Evolutionary conservation across 1,284 basidiomycete species (phyloP).

Genomic region (Pseudozyma hubeiensis): DNA sequence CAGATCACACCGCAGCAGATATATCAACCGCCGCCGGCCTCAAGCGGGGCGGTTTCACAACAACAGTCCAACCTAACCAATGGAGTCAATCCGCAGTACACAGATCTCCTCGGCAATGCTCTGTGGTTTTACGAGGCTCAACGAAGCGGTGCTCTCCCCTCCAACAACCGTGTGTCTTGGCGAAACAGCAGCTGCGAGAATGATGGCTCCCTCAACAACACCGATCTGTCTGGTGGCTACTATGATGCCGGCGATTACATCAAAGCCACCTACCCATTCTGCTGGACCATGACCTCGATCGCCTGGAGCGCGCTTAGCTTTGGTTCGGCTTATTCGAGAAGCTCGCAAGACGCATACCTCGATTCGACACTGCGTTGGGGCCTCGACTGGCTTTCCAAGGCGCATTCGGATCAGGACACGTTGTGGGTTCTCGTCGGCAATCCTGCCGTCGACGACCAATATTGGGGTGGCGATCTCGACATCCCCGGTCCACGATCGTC

Average conservation of each 20-base stretch:
- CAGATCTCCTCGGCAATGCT: conserved; percentile 79
- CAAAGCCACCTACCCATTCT: conserved; percentile 74
- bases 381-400: conserved; percentile 90
- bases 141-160: conserved; percentile 80
- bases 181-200: conserved; percentile 81
- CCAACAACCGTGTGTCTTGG: conserved; percentile 82
- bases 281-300: conserved; percentile 82
- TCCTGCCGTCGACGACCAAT: conserved; percentile 78
- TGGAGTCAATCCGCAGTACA: conserved; percentile 75
- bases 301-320: conserved; percentile 88
- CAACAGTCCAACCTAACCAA: conserved; percentile 37
- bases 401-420: conserved; percentile 79
- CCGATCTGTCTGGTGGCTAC: conserved; percentile 86
- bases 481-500: conserved; percentile 81
- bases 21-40: conserved; percentile 33
- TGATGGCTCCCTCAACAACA: conserved; percentile 80
- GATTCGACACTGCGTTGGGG: conserved; percentile 82
- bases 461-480: conserved; percentile 86
- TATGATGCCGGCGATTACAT: conserved; percentile 90
- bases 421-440: conserved; percentile 83
- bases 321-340: conserved; percentile 82
- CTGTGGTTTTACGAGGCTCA: conserved; percentile 93
- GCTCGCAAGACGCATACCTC: conserved; percentile 87
- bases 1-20: conserved; percentile 32
- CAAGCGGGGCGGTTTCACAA: conserved; percentile 27